Evolutionary conservation across 495 filamentous ascomycete species (phyloP), one percentile per base, ranked within the genome.

Genomic region (Aspergillus ostianus): DNA sequence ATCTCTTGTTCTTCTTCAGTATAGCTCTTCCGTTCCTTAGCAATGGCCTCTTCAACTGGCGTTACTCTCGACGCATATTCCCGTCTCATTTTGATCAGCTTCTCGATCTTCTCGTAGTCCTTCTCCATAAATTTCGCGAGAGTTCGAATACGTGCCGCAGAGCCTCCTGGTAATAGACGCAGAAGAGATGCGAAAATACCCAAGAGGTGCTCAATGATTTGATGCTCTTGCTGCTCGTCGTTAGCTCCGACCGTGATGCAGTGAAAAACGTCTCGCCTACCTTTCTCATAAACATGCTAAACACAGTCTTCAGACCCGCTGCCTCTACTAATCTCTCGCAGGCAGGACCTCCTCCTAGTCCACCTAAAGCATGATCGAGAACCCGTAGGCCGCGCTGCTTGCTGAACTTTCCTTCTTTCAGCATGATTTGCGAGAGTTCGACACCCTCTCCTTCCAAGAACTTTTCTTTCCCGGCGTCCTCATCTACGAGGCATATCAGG

Each of bases 61-160:
- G 67, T 76, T 0, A 98, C 69, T 29, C 85, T 83, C 0, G 84
- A 74, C 0, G 84, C 83, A 71, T 90, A 96, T 15, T 90, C 88
- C 26, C 85, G 77, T 46, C 95, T 78, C 41, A 97, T 72, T 61
- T 80, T 79, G 46, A 94, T 72, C 2, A 96, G 78, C 65, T 85
- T 88, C 10, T 65, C 75, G 13, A 89, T 85, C 73, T 96, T 95
- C 59, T 92, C 90, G 69, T 95, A 97, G 58, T 97, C 89, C 63
- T 90, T 93, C 74, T 97, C 93, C 47, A 95, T 88, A 70, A 99
- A 98, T 66, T 99, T 99, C 4, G 92, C 94, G 0, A 98, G 81
- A 6, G 89, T 83, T 2, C 94, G 83, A 30, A 97, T 92, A 2
- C 94, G 81, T n/a, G 84, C 77, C 0, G 90, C 79, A 12, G 88